These are phyloP conservation scores for Colletotrichum godetiae DNA, from an alignment of 2,329 filamentous ascomycete species.

Conservation along the genomic window DNA sequence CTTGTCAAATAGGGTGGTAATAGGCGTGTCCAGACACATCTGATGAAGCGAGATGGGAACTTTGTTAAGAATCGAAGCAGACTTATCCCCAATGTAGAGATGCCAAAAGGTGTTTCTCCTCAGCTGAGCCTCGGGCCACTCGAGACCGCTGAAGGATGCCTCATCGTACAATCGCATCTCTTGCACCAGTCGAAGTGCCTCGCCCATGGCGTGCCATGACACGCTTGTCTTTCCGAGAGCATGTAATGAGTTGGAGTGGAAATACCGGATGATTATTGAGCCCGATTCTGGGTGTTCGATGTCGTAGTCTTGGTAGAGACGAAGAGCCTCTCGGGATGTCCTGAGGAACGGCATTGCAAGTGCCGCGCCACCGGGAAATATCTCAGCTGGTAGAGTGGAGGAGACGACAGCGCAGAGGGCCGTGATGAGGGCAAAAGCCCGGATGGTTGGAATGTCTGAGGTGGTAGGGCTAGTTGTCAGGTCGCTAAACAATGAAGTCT, in stretches of 20 bases:
- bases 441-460: neutral
- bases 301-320: slow-evolving; percentile 53
- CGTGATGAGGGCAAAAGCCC: slow-evolving; percentile 53
- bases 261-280: slow-evolving; percentile 56
- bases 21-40: slow-evolving; percentile 53
- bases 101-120: slow-evolving; percentile 52
- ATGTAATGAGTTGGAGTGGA: slow-evolving; percentile 58
- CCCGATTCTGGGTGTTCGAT: slow-evolving; percentile 54
- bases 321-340: slow-evolving; percentile 51
- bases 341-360: slow-evolving; percentile 52
- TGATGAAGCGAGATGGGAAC: slow-evolving; percentile 57
- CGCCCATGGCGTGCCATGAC: slow-evolving; percentile 58
- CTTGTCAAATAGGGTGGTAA: slow-evolving; percentile 43
- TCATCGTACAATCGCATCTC: slow-evolving; percentile 57
- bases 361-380: slow-evolving; percentile 51
- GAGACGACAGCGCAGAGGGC: slow-evolving; percentile 57
- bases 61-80: slow-evolving; percentile 51
- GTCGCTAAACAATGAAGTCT: neutral
- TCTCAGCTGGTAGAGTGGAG: slow-evolving; percentile 51
- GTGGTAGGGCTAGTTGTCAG: neutral
- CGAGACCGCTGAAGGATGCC: slow-evolving; percentile 46
- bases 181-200: slow-evolving; percentile 54
- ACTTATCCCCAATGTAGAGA: slow-evolving; percentile 54
- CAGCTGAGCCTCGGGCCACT: slow-evolving; percentile 50
- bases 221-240: slow-evolving; percentile 54